phyloP scores from a whole-genome alignment of 257 asterid genomes.

The Marsdenia floribunda region DNA sequence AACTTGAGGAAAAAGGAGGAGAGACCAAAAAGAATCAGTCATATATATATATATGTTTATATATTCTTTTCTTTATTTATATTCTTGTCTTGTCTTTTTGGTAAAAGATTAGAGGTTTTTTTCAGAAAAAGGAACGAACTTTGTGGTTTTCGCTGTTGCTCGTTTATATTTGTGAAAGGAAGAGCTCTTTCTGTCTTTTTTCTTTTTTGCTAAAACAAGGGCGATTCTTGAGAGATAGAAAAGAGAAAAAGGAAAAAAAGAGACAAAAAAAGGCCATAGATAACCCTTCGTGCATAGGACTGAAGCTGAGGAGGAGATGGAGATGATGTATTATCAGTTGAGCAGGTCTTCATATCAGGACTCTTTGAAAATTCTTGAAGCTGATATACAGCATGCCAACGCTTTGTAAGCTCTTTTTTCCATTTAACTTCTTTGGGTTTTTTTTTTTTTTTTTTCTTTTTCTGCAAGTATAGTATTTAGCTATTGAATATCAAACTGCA shows the following conservation, averaged over 20 bases:
- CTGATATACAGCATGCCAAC: slow-evolving; percentile 82
- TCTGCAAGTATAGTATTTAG: neutral
- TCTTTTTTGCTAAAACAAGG: slow-evolving; percentile 21
- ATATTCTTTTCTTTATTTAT: slow-evolving; percentile 2
- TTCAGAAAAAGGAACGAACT: slow-evolving; percentile 20
- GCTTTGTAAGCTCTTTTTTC: slow-evolving; percentile 50
- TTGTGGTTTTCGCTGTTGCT: slow-evolving; percentile 34
- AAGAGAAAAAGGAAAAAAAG: slow-evolving; percentile 5
- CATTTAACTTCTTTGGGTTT: slow-evolving; percentile 10
- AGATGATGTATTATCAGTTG: slow-evolving; percentile 64
- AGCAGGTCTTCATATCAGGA: slow-evolving; percentile 58
- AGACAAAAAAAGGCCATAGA: neutral
- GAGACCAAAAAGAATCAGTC: neutral
- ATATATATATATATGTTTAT: neutral
- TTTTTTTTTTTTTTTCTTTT: neutral
- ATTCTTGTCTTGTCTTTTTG: slow-evolving; percentile 8
- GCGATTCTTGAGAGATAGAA: slow-evolving; percentile 15
- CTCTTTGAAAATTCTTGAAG: slow-evolving; percentile 64
- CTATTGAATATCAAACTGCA: neutral
- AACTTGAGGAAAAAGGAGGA: neutral
- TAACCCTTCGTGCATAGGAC: neutral
- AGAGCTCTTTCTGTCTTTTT: slow-evolving; percentile 18
- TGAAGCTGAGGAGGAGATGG: slow-evolving; percentile 33
- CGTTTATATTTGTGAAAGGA: slow-evolving; percentile 16
- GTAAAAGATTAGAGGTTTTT: slow-evolving; percentile 23